phyloP scores from a whole-genome alignment of 1,139 yeast species.

The Scheffersomyces illinoinensis region DNA sequence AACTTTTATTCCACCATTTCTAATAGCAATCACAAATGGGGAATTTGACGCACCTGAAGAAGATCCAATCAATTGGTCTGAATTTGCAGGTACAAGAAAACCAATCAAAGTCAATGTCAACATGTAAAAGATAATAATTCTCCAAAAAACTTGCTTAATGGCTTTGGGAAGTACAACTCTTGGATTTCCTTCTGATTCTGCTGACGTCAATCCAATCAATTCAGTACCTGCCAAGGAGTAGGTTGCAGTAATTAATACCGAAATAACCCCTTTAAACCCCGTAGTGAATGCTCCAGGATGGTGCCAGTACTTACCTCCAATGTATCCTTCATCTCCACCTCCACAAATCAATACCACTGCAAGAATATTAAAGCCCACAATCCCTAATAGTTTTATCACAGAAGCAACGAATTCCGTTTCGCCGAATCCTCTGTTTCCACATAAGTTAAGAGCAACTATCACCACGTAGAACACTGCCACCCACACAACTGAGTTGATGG shows the following conservation, averaged over 20 bases:
- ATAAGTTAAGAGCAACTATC: conserved; percentile 55
- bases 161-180: conserved; percentile 42
- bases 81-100: conserved; percentile 37
- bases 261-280: conserved; percentile 56
- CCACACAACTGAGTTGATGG: conserved; percentile 64
- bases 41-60: conserved; percentile 38
- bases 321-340: conserved; percentile 56
- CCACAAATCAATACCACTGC: conserved; percentile 73
- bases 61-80: conserved; percentile 11
- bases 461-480: conserved; percentile 62
- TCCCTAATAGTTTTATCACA: conserved; percentile 59
- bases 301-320: conserved; percentile 59
- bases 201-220: conserved; percentile 41
- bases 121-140: conserved; percentile 43
- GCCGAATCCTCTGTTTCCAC: conserved; percentile 66
- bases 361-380: conserved; percentile 65
- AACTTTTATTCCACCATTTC: conserved; percentile 49
- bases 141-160: conserved; percentile 45
- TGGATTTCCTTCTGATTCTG: conserved; percentile 40
- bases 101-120: conserved; percentile 42
- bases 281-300: conserved; percentile 66
- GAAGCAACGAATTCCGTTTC: conserved; percentile 68
- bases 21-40: conserved; percentile 61
- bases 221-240: conserved; percentile 49
- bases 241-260: conserved; percentile 43